Percentiles rank a stretch among this genome's conserved stretches.
Conservation (phyloP, 2,329 filamentous ascomycete genomes). For the Ramularia collo-cygni region DNA sequence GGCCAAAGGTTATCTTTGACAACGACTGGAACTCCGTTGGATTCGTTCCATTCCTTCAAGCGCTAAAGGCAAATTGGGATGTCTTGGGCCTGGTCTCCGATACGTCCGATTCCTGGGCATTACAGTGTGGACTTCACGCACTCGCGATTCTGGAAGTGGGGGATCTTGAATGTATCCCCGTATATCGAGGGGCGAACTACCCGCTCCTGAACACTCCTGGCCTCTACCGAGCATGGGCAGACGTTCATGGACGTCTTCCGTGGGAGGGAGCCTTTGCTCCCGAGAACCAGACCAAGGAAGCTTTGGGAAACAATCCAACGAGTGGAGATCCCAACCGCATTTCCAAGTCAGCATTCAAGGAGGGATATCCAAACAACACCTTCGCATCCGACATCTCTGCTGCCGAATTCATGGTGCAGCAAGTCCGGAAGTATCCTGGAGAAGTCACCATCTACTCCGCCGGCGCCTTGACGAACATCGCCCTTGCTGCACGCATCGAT, state of each 20-base stretch:
- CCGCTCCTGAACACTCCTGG: slow-evolving; percentile 42
- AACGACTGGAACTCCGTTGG: slow-evolving; percentile 41
- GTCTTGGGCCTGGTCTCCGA: slow-evolving; percentile 37
- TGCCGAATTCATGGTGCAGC: slow-evolving; percentile 41
- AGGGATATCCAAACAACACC: slow-evolving; percentile 43
- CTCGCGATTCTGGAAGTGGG: slow-evolving; percentile 43
- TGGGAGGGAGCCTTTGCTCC: slow-evolving; percentile 43
- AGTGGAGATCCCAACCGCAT: slow-evolving; percentile 40
- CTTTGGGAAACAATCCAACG: slow-evolving; percentile 39
- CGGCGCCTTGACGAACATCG: slow-evolving; percentile 45
- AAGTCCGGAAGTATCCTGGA: slow-evolving; percentile 44
- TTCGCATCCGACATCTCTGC: slow-evolving; percentile 34
- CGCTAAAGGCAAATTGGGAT: slow-evolving; percentile 29
- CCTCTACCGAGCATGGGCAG: slow-evolving; percentile 37
- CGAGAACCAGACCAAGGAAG: slow-evolving; percentile 39
- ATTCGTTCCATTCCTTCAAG: slow-evolving; percentile 41
- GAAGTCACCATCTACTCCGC: slow-evolving; percentile 44
- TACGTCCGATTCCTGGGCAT: slow-evolving; percentile 43
- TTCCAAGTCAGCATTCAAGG: slow-evolving; percentile 36
- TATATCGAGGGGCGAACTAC: slow-evolving; percentile 42
- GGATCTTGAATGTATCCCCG: slow-evolving; percentile 43
- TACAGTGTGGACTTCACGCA: slow-evolving; percentile 41
- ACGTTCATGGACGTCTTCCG: slow-evolving; percentile 38
- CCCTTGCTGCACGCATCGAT: slow-evolving; percentile 42
- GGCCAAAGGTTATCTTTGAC: slow-evolving; percentile 37